These are phyloP conservation scores for Huntiella decipiens DNA, from an alignment of 2,329 filamentous ascomycete genomes.

Conservation along the genomic window DNA sequence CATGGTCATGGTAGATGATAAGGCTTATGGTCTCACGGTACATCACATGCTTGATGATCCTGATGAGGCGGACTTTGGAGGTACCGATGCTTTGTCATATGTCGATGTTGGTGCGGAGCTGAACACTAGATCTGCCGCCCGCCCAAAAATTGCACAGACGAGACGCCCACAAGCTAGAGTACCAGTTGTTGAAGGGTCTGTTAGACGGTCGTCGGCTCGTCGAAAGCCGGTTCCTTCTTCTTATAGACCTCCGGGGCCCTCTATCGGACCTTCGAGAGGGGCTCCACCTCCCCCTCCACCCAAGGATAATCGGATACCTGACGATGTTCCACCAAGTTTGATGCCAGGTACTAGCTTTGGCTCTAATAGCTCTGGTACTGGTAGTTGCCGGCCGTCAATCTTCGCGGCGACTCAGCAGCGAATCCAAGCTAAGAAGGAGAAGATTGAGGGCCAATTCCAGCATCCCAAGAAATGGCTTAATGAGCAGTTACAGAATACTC, in stretches of 20 bases:
- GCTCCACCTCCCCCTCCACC: background rate
- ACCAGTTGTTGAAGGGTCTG: background rate
- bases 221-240: constrained; percentile 2
- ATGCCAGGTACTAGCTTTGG: background rate
- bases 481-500: background rate
- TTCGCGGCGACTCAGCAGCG: constrained; percentile 1
- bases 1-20: constrained; percentile 65
- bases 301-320: background rate
- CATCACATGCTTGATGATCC: constrained; percentile 84
- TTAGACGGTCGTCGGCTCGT: constrained; percentile 5
- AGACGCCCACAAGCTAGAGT: background rate
- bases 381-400: constrained; percentile 3
- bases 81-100: background rate
- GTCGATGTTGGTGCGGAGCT: background rate
- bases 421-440: background rate
- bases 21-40: constrained; percentile 84
- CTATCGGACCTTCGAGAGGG: background rate
- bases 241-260: background rate
- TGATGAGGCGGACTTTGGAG: constrained; percentile 18
- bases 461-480: background rate
- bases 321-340: background rate
- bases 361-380: background rate
- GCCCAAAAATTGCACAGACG: background rate
- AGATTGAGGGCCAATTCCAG: background rate
- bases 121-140: constrained; percentile 1